phyloP scores from a whole-genome alignment of 805 yeast species.

The Suhomyces kilbournensis region DNA sequence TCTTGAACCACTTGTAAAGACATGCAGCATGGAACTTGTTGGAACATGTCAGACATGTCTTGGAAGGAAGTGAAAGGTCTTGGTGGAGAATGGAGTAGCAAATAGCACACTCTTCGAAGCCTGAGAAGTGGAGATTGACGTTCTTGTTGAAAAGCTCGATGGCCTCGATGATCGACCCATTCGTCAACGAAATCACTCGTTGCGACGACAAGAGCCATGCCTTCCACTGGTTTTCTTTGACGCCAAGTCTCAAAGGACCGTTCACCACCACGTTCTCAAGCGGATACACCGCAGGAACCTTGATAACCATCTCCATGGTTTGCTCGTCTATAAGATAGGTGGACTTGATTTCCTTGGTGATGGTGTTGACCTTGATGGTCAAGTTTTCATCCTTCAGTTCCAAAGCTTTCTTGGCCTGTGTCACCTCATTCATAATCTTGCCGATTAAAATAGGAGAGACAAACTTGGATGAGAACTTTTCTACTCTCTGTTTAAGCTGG shows the following conservation, averaged over 20 bases:
- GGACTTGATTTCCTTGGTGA: conserved; percentile 66
- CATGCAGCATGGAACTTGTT: conserved; percentile 96
- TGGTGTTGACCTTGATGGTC: conserved; percentile 58
- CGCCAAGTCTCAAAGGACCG: conserved; percentile 81
- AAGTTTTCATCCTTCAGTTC: conserved; percentile 41
- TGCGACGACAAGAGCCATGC: conserved; percentile 94
- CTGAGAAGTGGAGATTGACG: conserved; percentile 81
- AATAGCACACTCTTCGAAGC: conserved; percentile 95
- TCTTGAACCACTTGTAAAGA: conserved; percentile 94
- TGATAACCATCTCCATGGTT: conserved; percentile 72
- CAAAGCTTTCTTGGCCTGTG: conserved; percentile 34
- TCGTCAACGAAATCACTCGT: conserved; percentile 69
- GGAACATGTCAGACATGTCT: conserved; percentile 83
- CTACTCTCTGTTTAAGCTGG: conserved; percentile 57
- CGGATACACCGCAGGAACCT: conserved; percentile 76
- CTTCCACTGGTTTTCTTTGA: conserved; percentile 88
- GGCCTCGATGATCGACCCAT: conserved; percentile 68
- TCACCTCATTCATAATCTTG: conserved; percentile 53
- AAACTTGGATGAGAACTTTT: conserved; percentile 55
- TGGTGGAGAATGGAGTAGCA: conserved; percentile 91
- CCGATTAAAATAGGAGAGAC: conserved; percentile 65
- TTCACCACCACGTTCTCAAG: conserved; percentile 68
- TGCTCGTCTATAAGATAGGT: conserved; percentile 83
- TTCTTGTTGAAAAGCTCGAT: conserved; percentile 68
- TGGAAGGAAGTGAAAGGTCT: conserved; percentile 86